Evolutionary conservation across 2,329 filamentous ascomycete genomes (phyloP).

Genomic region (Alternaria hordeiaustralica): DNA sequence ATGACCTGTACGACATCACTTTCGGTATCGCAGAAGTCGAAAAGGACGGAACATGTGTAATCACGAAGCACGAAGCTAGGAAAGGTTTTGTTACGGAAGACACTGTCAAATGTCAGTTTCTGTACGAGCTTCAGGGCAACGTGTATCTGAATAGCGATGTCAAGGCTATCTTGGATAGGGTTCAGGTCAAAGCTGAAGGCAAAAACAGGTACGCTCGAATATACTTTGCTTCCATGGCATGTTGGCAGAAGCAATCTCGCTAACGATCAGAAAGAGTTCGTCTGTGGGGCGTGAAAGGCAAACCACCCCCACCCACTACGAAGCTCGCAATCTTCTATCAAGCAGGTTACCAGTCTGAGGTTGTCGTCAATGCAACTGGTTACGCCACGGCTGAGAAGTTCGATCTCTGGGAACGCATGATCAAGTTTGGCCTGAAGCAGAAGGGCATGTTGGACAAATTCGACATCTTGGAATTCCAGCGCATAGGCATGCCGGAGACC

Average conservation of each 20-base stretch:
- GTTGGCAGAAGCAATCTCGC: neutral
- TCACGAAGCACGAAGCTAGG: constrained; percentile 57
- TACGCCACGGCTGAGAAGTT: constrained; percentile 59
- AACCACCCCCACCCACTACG: constrained; percentile 49
- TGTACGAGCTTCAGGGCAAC: constrained; percentile 57
- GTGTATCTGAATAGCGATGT: constrained; percentile 56
- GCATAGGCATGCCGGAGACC: constrained; percentile 36
- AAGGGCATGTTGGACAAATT: constrained; percentile 49
- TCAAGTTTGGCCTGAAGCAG: constrained; percentile 53
- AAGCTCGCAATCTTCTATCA: constrained; percentile 51
- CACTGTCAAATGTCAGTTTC: constrained; percentile 49
- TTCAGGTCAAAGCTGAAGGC: constrained; percentile 41
- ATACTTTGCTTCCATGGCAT: neutral
- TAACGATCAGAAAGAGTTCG: constrained; percentile 31
- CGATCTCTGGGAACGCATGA: constrained; percentile 57
- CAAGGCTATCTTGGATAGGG: constrained; percentile 48
- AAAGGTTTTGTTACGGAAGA: constrained; percentile 48
- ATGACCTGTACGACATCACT: constrained; percentile 52
- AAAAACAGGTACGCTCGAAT: constrained; percentile 39
- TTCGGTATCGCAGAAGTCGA: constrained; percentile 60
- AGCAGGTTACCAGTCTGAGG: constrained; percentile 51
- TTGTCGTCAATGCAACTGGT: constrained; percentile 43
- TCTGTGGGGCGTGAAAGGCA: constrained; percentile 49
- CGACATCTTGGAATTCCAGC: constrained; percentile 62
- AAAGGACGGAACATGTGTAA: constrained; percentile 53